Evolutionary conservation across 306 rosid species (phyloP), one percentile per base, ranked within the genome.

Genomic region (Ochetophila trinervis): DNA sequence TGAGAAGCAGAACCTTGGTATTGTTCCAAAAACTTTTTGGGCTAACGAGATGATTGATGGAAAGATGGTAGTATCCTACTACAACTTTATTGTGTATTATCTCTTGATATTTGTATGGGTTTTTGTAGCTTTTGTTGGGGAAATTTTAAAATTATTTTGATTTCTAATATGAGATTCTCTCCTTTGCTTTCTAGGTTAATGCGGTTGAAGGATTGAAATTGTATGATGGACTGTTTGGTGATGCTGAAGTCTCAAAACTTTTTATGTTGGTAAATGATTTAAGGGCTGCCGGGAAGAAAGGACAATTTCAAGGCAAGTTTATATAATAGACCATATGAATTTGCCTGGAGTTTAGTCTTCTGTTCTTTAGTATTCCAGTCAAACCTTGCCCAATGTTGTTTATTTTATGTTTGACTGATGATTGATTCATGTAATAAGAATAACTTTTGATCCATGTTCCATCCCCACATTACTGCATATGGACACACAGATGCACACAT

Each of bases 151-250:
- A 10, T 51, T 30, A 50, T 68, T 5, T 36, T 37, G 11, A 4
- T 68, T 78, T 70, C 40, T 60, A 40, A 40, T 53, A 42, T 65
- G n/a, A 74, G 15, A 44, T 68, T 59, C 21, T 36, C 49, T 30
- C 49, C 40, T 73, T 27, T 70, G 68, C 45, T 53, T 22, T 68
- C 64, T 65, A 94, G 99, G 80, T 94, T 70, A 94, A 94, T 65
- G 86, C 62, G 74, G 88, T 78, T 32, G 97, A 90, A 55, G 99
- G 99, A 60, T 77, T 94, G 78, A 90, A 90, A 68, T 73, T 78
- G 74, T 86, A 81, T 61, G 90, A 94, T 60, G 81, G 75, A 19
- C 76, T 90, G 37, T 71, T 80, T 50, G 82, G 71, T 62, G 81
- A 82, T 34, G 32, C 67, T 22, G 95, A 86, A 78, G 83, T 90